Evolutionary conservation across 2,329 filamentous ascomycete genomes (phyloP), one percentile per base, ranked within the genome.

Genomic region (Didymellaceae sp.): DNA sequence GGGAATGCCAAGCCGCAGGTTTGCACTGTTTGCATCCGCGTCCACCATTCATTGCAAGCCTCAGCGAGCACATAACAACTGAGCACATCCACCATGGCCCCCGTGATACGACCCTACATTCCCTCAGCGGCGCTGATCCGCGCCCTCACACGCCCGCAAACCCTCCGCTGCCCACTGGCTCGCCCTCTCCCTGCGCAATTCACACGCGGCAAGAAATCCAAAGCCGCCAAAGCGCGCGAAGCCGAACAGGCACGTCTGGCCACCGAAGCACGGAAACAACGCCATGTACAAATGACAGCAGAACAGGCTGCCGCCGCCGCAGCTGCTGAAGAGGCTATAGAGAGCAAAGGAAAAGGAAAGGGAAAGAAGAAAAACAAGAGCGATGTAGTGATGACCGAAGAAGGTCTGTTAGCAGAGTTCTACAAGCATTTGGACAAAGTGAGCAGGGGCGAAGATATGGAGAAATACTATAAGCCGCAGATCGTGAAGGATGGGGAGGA

Each of bases 121-220:
- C 67, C 67, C 8, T 68, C 68, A 0, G 45, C 42, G 16, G 57
- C 61, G 11, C 55, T 72, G 3, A 38, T 72, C 6, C 59, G 63
- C 21, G 59, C 63, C 2, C 57, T 70, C 2, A 48, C 57, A 10
- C 61, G 62, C 7, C 61, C 66, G 14, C 52, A 55, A 7, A 49
- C 61, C 1, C 45, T 45, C 11, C 52, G 30, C 58, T 67, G 62
- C 35, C 52, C 59, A 9, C 53, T 62, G 14, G 44, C 59, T 3
- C 59, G 52, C n/a, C 54, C 56, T 6, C 25, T 59, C 7, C 37
- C 59, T 11, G 35, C 42, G 8, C 62, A 59, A 30, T 59, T 58
- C 34, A 24, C 52, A 4, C 67, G 66, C 39, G 52, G 54, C 38
- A 67, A 67, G 49, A 56, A 58, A 37, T 61, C 59, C 2, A 57